Conservation (phyloP, 2,329 filamentous ascomycete species). For the Catunica adiposa region DNA sequence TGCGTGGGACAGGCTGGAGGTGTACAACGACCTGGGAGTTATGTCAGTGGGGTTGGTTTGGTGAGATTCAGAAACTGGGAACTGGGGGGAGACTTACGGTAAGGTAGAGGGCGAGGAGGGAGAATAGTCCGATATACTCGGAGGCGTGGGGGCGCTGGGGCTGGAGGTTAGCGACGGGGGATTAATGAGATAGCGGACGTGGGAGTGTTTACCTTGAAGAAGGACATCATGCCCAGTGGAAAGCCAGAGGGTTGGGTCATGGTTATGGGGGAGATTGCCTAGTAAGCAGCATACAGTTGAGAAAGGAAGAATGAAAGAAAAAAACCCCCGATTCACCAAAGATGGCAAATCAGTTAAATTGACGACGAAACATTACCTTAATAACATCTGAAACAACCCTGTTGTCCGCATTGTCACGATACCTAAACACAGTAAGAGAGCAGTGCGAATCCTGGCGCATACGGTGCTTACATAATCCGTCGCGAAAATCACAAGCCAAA, state of each 20-base stretch:
- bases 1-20: constrained; percentile 76
- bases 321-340: background rate
- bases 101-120: constrained; percentile 53
- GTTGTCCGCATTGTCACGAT: no score
- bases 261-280: background rate
- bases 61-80: background rate
- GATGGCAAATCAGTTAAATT: background rate
- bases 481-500: background rate
- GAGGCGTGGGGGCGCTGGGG: constrained; percentile 62
- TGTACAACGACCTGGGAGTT: constrained; percentile 32
- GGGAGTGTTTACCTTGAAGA: background rate
- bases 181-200: background rate
- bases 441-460: background rate
- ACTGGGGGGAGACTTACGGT: constrained; percentile 29
- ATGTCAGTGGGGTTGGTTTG: background rate
- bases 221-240: background rate
- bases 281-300: background rate
- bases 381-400: no score
- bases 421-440: no score
- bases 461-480: background rate
- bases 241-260: background rate
- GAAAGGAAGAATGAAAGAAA: background rate
- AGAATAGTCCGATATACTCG: constrained; percentile 66
- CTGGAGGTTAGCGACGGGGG: background rate
- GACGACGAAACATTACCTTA: no score